phyloP scores from a whole-genome alignment of 495 filamentous ascomycete genomes.

The Penicillium flavigenum region DNA sequence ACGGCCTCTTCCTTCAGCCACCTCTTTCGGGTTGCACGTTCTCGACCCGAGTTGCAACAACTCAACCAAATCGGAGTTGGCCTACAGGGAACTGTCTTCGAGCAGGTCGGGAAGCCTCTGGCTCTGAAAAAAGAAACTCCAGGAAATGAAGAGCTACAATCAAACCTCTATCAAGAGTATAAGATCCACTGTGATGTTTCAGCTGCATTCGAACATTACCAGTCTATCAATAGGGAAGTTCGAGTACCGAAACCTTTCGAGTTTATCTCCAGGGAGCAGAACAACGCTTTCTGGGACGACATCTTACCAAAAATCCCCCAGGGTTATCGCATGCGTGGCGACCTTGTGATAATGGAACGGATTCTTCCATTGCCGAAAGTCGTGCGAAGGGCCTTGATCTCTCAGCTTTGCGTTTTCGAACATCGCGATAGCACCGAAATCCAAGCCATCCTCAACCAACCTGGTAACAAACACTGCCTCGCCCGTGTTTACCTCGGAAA shows the following conservation, averaged over 20 bases:
- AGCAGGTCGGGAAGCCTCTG: conserved; percentile 9
- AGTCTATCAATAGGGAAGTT: neutral
- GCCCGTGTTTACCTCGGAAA: conserved; percentile 13
- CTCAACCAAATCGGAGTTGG: conserved; percentile 19
- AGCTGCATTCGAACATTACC: conserved; percentile 8
- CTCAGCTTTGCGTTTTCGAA: neutral
- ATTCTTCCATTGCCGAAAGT: conserved; percentile 16
- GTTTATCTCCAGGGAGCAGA: conserved; percentile 1
- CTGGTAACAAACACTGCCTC: conserved; percentile 17
- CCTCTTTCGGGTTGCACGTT: neutral
- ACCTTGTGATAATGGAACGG: conserved; percentile 10
- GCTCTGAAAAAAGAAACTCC: conserved; percentile 16
- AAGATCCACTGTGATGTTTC: conserved; percentile 10
- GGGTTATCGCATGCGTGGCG: conserved; percentile 2
- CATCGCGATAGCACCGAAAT: neutral
- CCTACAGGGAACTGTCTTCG: conserved; percentile 18
- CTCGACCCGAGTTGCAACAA: conserved; percentile 8
- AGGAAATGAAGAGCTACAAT: conserved; percentile 10
- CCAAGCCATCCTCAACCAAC: conserved; percentile 1
- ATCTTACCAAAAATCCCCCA: conserved; percentile 9
- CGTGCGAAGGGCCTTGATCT: conserved; percentile 10
- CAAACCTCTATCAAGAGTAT: conserved; percentile 11
- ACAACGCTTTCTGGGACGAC: conserved; percentile 7
- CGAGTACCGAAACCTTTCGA: conserved; percentile 4
- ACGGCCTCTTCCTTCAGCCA: conserved; percentile 11